Conservation (phyloP, 2,329 filamentous ascomycete genomes). For the Pestalotiopsis sp. region DNA sequence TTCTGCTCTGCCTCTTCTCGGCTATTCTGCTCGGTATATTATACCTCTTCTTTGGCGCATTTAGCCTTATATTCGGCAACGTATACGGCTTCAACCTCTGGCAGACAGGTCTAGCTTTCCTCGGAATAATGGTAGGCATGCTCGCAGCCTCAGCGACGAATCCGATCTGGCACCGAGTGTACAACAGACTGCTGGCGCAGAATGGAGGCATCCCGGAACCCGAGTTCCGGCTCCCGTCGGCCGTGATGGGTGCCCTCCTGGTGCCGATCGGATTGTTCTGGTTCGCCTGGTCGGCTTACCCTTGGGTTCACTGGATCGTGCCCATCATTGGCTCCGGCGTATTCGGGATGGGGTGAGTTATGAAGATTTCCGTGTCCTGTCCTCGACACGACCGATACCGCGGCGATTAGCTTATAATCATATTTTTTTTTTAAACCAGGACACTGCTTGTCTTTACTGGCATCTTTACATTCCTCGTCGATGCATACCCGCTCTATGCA, state of each 20-base stretch:
- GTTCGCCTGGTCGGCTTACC: slow-evolving; percentile 84
- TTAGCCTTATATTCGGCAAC: slow-evolving; percentile 74
- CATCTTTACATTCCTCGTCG: slow-evolving; percentile 79
- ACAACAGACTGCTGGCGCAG: slow-evolving; percentile 54
- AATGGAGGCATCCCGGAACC: slow-evolving; percentile 70
- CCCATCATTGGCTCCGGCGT: slow-evolving; percentile 73
- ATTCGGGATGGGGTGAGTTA: slow-evolving; percentile 70
- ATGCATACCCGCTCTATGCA: slow-evolving; percentile 75
- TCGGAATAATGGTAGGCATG: slow-evolving; percentile 73
- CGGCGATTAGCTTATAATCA: not conserved
- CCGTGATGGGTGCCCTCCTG: slow-evolving; percentile 72
- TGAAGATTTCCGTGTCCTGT: too few species aligned
- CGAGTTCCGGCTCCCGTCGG: slow-evolving; percentile 80
- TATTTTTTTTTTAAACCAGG: slow-evolving; percentile 38
- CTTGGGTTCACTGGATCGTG: slow-evolving; percentile 74
- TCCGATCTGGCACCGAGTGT: slow-evolving; percentile 66
- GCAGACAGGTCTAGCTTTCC: slow-evolving; percentile 78
- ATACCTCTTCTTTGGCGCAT: slow-evolving; percentile 90
- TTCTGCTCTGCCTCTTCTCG: slow-evolving; percentile 79
- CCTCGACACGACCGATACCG: not conserved
- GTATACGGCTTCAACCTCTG: slow-evolving; percentile 78
- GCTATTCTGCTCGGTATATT: slow-evolving; percentile 85
- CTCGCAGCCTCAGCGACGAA: slow-evolving; percentile 61
- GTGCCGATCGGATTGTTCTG: slow-evolving; percentile 84
- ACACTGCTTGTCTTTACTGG: slow-evolving; percentile 79